phyloP scores from a whole-genome alignment of 805 yeast species.

The Ascoidea rubescens region DNA sequence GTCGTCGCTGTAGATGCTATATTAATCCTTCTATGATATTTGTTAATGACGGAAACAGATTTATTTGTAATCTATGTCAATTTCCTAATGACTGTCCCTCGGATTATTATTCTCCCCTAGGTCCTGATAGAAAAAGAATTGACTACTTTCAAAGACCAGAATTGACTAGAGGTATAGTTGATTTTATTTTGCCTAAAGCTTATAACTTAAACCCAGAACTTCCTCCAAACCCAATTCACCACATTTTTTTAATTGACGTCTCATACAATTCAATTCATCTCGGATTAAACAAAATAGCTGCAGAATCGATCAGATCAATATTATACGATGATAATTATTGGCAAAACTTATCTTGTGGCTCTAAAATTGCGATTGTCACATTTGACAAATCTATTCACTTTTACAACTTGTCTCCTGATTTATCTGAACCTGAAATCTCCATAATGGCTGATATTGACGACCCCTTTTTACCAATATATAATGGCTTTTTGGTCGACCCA shows the following conservation, averaged over 20 bases:
- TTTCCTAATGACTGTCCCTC: slow-evolving; percentile 56
- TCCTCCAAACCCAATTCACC: slow-evolving; percentile 40
- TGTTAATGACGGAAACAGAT: slow-evolving; percentile 40
- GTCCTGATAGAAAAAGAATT: slow-evolving; percentile 43
- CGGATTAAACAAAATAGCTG: slow-evolving; percentile 47
- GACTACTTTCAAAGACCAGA: slow-evolving; percentile 64
- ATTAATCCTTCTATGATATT: slow-evolving; percentile 73
- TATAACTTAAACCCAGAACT: slow-evolving; percentile 39
- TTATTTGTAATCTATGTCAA: slow-evolving; percentile 79
- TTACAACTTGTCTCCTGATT: slow-evolving; percentile 46
- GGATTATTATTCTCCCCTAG: slow-evolving; percentile 53
- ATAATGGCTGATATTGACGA: slow-evolving; percentile 60
- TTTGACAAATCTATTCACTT: slow-evolving; percentile 64
- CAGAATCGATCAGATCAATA: slow-evolving; percentile 55
- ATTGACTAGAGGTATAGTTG: slow-evolving; percentile 71
- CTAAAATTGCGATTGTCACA: slow-evolving; percentile 57
- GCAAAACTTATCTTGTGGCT: slow-evolving; percentile 21
- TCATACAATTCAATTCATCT: slow-evolving; percentile 42
- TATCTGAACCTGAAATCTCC: slow-evolving; percentile 42
- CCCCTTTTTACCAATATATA: slow-evolving; percentile 67
- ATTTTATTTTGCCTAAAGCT: slow-evolving; percentile 60
- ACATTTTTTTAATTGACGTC: slow-evolving; percentile 63
- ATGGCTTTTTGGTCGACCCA: slow-evolving; percentile 75
- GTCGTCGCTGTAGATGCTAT: slow-evolving; percentile 85
- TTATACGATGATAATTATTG: slow-evolving; percentile 18